Percentiles rank a stretch among this genome's conserved stretches.
phyloP scores from a whole-genome alignment of 108 stramenopile species.

The Tribonema minus region DNA sequence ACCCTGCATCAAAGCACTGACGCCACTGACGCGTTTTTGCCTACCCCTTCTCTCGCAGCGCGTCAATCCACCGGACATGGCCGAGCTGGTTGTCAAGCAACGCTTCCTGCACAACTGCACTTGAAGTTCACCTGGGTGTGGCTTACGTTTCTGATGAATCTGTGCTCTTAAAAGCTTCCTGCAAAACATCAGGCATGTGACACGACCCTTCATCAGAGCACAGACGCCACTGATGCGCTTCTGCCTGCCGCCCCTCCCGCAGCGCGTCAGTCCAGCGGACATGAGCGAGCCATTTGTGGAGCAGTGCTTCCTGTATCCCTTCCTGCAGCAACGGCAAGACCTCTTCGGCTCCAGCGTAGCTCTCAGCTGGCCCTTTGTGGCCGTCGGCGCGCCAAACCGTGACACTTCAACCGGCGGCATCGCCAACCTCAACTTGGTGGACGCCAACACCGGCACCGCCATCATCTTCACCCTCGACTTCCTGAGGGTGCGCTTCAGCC shows the following conservation, averaged over 20 bases:
- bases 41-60: no score
- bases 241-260: no score
- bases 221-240: no score
- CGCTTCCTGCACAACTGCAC: no score
- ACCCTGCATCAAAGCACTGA: no score
- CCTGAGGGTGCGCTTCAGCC: constrained; percentile 50
- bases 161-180: no score
- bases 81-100: no score
- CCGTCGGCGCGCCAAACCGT: constrained; percentile 69
- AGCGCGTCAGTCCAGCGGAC: neutral
- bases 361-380: constrained; percentile 43
- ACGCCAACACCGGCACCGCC: constrained; percentile 63
- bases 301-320: constrained; percentile 63
- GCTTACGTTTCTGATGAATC: no score
- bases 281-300: constrained; percentile 48
- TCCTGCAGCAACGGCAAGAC: constrained; percentile 61
- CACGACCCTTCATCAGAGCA: no score
- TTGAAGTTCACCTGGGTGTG: no score
- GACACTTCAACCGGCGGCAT: constrained; percentile 34
- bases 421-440: constrained; percentile 22
- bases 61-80: neutral
- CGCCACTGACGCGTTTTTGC: no score
- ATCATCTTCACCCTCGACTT: constrained; percentile 60
- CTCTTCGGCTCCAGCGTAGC: constrained; percentile 58
- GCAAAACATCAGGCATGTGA: no score